Base-by-base conservation (phyloP, 345 rosid species). In the Citrus cavaleriei region DNA sequence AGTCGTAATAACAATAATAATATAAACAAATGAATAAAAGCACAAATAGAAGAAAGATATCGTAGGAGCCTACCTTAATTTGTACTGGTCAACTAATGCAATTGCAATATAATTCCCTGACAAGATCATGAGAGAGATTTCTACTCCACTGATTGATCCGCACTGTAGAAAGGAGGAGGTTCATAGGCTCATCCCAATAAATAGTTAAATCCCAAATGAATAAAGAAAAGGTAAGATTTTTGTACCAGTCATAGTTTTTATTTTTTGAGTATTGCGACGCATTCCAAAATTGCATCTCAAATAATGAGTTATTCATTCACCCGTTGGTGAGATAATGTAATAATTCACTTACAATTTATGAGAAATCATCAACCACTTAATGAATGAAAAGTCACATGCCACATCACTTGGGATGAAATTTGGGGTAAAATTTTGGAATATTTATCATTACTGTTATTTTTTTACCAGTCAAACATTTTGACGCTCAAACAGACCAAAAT, bases 51-150 rank as follows among this genome's bases (percentile, higher is more conserved):
- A 66, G 75, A 27, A 84, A 54, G 61, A 46, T 28, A 38, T 64
- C 37, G 32, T 9, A 46, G 68, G 7, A 78, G 67, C 63, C 46
- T 78, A 94, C 99, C 95, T 91, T 83, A 91, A 86, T 86, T 93
- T 96, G 82, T 86, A 88, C 78, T 94, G 98, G 81, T 96, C 94
- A 76, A 96, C 98, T 82, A 96, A 87, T 2, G 98, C 99, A 85
- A 96, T 94, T 28, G 90, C 97, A 72, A 94, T 84, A 83, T 87
- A 91, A 72, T 88, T 89, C 83, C 98, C 99, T 2, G 95, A 94
- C 81, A 90, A 87, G 59, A 96, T 89, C 84, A 91, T 83, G 57
- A 69, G 83, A 70, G 98, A 86, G 77, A 96, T 87, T 81, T 96
- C 95, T 64, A 86, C 84, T 83, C 84, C 88, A 64, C 73, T 77